Base-by-base conservation (phyloP, 805 yeast species). In the Saccharomycopsis olivae region DNA sequence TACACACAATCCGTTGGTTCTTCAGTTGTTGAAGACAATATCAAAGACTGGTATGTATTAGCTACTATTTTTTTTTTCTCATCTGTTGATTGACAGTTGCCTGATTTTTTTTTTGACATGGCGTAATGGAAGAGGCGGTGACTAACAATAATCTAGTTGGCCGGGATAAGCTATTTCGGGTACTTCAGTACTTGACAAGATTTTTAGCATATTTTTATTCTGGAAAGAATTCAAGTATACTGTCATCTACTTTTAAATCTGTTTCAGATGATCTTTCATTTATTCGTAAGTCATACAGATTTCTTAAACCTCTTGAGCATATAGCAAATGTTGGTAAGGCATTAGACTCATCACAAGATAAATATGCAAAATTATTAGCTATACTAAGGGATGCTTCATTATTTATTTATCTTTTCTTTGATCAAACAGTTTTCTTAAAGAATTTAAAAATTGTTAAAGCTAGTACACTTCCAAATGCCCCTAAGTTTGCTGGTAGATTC, bases 221-320 rank as follows among this genome's bases (percentile, higher is more conserved):
- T 5, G 15, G 18, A 3, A 13, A 21, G 35, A 28, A 17, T 19
- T 23, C n/a, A 5, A 8, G 13, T 5, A 16, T 5, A 14, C 5
- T 16, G 13, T 5, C 33, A 4, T 5, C 4, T 11, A 25, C 23
- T 11, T 25, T 28, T 17, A 24, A 15, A 14, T 19, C 36, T 3
- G 17, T 45, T 8, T 17, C 41, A 9, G 9, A 28, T 5, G 40
- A 45, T 24, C 15, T 45, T 2, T 42, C 46, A 21, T 39, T 38
- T 28, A 39, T 45, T 21, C 31, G 48, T 33, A 41, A 41, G 15
- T 29, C 46, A 10, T 24, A 30, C 23, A 29, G 48, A 19, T 43
- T 45, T 18, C 16, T 45, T 10, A 45, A 45, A 34, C 41, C 41
- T 6, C 19, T 45, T 29, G 48, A 45, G n/a, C 43, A 45, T 33